Percentiles rank a stretch among this genome's conserved stretches.
Evolutionary conservation across 306 rosid species (phyloP).

Genomic region (Canavalia ensiformis): DNA sequence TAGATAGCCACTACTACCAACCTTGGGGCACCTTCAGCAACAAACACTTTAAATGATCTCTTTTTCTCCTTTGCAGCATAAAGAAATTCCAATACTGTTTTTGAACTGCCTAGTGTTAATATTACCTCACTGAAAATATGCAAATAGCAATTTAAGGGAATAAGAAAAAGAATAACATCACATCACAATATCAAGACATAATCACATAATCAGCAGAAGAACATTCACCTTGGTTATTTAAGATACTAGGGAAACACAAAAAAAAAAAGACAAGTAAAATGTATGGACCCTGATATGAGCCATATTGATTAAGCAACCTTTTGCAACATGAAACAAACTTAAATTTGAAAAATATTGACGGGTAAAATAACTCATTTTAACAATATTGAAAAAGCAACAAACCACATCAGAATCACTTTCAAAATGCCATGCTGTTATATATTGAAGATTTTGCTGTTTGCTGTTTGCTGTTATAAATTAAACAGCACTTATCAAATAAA

Average conservation of each 20-base stretch:
- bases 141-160: conserved; percentile 34
- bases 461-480: conserved; percentile 22
- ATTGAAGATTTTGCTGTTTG: neutral
- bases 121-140: conserved; percentile 84
- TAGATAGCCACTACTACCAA: conserved; percentile 52
- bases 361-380: conserved; percentile 23
- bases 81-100: conserved; percentile 96
- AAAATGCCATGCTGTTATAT: neutral
- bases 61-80: conserved; percentile 95
- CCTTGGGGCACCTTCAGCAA: conserved; percentile 99
- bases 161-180: conserved; percentile 7
- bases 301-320: conserved; percentile 19
- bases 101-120: conserved; percentile 95
- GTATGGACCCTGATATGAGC: neutral
- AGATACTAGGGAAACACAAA: neutral
- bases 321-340: conserved; percentile 4
- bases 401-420: neutral
- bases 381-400: neutral
- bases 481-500: conserved; percentile 18
- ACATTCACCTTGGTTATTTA: conserved; percentile 14
- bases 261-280: conserved; percentile 1
- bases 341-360: conserved; percentile 10
- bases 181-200: conserved; percentile 37
- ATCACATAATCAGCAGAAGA: conserved; percentile 29
- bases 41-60: conserved; percentile 92